These are phyloP conservation scores for Dioszegia hungarica DNA, from an alignment of 768 basidiomycete genomes.

Conservation along the genomic window DNA sequence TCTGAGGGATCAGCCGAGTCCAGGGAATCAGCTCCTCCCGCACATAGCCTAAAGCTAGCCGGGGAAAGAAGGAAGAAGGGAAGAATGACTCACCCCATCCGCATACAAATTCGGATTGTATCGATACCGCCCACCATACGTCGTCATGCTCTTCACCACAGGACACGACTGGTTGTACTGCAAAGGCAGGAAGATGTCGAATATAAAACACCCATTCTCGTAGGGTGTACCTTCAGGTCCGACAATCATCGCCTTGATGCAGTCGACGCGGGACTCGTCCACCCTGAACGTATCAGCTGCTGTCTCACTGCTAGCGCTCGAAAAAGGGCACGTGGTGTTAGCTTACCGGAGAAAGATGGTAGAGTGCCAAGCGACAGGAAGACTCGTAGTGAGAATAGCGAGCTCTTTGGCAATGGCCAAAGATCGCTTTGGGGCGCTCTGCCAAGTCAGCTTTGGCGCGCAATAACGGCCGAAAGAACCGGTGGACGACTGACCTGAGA, in stretches of 20 bases:
- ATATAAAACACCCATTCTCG: constrained; percentile 80
- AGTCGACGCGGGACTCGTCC: constrained; percentile 60
- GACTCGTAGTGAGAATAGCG: constrained; percentile 84
- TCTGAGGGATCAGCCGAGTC: constrained; percentile 63
- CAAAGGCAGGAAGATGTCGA: constrained; percentile 79
- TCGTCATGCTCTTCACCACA: constrained; percentile 62
- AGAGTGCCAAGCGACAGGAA: constrained; percentile 92
- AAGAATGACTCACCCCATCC: constrained; percentile 30
- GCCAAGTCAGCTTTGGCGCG: not conserved
- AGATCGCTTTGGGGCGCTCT: constrained; percentile 80
- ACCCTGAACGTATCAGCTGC: constrained; percentile 51
- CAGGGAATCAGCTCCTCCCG: no score
- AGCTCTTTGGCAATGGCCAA: constrained; percentile 96
- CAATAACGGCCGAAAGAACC: not conserved
- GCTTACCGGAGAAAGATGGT: constrained; percentile 72
- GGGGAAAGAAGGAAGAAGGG: no score
- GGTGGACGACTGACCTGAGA: not conserved
- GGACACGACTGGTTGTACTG: constrained; percentile 86
- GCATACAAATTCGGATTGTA: constrained; percentile 95
- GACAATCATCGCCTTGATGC: constrained; percentile 53
- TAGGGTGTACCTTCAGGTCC: constrained; percentile 93
- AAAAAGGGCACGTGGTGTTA: not conserved
- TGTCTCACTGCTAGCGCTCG: not conserved
- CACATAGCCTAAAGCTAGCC: no score
- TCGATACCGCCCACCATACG: constrained; percentile 51